These are phyloP conservation scores for Malus asiatica DNA, from an alignment of 306 rosid species.

Conservation along the genomic window DNA sequence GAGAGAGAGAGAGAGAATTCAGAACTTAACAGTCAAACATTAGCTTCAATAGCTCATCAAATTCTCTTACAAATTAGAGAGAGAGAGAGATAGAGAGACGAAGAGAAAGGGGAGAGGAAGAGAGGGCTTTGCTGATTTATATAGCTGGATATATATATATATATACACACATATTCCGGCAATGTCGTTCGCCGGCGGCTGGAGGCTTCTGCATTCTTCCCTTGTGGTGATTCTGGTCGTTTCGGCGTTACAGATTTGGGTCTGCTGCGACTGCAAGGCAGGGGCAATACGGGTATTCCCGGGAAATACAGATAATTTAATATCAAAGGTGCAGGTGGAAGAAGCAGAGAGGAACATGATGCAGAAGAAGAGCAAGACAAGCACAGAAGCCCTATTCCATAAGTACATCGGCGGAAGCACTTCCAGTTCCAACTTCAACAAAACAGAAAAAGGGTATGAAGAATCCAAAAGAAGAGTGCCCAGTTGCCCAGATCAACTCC, in stretches of 20 bases:
- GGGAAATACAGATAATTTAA: neutral
- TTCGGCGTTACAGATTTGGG: slow-evolving; percentile 37
- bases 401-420: slow-evolving; percentile 44
- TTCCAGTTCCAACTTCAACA: slow-evolving; percentile 20
- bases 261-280: slow-evolving; percentile 43
- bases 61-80: neutral
- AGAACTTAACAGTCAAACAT: neutral
- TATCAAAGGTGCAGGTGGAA: neutral
- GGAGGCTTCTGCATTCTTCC: slow-evolving; percentile 29
- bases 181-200: slow-evolving; percentile 47
- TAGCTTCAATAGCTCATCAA: neutral
- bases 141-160: slow-evolving; percentile 32
- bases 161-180: slow-evolving; percentile 23
- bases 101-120: neutral
- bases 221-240: slow-evolving; percentile 27
- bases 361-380: slow-evolving; percentile 11
- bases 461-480: slow-evolving; percentile 76
- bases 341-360: neutral
- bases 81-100: neutral
- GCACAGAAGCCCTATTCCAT: slow-evolving; percentile 37
- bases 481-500: slow-evolving; percentile 99
- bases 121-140: neutral
- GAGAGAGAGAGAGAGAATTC: neutral
- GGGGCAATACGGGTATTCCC: slow-evolving; percentile 45
- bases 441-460: slow-evolving; percentile 31